Base-by-base conservation (phyloP, 352 stramenopile genomes). In the Pseudoperonospora humuli region DNA sequence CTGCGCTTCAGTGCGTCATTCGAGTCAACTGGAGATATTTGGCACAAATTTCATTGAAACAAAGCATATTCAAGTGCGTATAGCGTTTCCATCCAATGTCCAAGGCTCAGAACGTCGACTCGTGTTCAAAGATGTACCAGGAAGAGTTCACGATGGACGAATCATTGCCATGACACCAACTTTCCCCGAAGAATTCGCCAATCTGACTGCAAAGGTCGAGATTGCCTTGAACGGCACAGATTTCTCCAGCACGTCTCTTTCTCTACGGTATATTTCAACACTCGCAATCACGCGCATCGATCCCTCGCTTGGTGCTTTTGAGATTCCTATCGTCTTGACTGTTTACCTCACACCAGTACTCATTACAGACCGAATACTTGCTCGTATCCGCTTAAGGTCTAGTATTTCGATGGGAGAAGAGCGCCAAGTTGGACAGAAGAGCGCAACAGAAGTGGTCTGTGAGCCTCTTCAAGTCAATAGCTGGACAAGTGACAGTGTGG, bases 11-110 rank as follows among this genome's bases (percentile, higher is more conserved):
- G 65, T 86, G 11, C 60, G 57, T 3, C 52, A 75, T 11, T 55
- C 66, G 0, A 86, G 71, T 46, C 45, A 69, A 8, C 50, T 91
- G 6, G 49, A 37, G 5, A 80, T 91, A 27, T 73, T 61, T 14
- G 78, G 75, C 5, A 61, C 62, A 1, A 81, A 86, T 25, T 42
- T 91, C 11, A 85, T 91, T 33, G 78, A 91, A 42, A 91, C 78
- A 3, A 71, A 78, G 0, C 64, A 60, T 2, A 84, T 91, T 39
- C 84, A 84, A 52, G 67, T 88, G 0, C 72, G 74, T 4, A 73
- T 64, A 10, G 56, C 49, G 13, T 64, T 64, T 27, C 32, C 55
- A 55, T 32, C 45, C 11, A 63, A 26, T 27, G 14, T 24, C 0
- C 32, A 49, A 5, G 37, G 36, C 5, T 53, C 47, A 52, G 45